These are phyloP conservation scores for Zizania latifolia DNA, from an alignment of 176 grass and related monocot species.

Conservation along the genomic window DNA sequence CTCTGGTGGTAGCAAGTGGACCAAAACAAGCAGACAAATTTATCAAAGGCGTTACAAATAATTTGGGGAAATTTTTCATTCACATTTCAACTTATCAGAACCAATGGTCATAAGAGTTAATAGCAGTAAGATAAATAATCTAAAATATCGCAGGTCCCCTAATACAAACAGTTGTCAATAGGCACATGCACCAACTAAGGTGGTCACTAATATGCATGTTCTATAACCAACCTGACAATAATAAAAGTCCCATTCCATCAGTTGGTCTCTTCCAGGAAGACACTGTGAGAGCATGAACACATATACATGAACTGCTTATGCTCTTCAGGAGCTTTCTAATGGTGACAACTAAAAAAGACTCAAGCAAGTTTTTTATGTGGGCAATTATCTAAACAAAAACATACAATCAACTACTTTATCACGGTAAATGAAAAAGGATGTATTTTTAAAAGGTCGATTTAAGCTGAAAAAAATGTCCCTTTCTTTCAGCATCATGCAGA, in stretches of 20 bases:
- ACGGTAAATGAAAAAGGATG: neutral
- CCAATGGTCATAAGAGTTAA: neutral
- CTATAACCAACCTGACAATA: neutral
- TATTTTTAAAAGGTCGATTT: neutral
- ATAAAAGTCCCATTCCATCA: neutral
- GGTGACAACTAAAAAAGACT: neutral
- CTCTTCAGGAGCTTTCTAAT: neutral
- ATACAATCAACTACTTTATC: neutral
- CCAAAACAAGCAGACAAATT: neutral
- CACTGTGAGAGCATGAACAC: neutral
- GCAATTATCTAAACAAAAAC: neutral
- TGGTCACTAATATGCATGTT: slow-evolving; percentile 1
- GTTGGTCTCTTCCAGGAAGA: neutral
- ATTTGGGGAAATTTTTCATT: neutral
- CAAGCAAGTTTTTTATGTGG: neutral
- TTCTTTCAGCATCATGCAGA: neutral
- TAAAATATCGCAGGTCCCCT: neutral
- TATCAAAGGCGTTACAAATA: neutral
- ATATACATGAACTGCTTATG: too few species aligned
- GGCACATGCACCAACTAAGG: slow-evolving; percentile 8
- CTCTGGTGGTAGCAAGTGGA: neutral
- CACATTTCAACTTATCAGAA: neutral
- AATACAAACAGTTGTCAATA: neutral
- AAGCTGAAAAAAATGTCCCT: neutral
- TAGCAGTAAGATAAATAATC: neutral